Evolutionary conservation across 495 filamentous ascomycete species (phyloP), one percentile per base, ranked within the genome.

Genomic region (Cryomyces minteri): DNA sequence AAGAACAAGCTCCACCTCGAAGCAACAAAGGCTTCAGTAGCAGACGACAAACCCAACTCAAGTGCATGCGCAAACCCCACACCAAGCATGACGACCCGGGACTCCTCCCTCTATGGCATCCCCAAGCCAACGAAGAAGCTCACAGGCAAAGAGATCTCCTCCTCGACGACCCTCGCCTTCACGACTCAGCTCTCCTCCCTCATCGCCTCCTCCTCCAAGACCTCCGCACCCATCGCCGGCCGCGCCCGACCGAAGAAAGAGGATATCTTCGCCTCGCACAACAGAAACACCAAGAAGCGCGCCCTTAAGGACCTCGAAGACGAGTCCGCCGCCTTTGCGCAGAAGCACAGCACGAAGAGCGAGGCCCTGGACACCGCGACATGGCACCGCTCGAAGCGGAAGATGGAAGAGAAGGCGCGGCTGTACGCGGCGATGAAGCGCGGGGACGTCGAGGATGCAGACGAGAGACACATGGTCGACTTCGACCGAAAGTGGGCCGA

Each of bases 401-500:
- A 75, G 44, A 80, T 98, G 79, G 77, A 86, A 51, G 76, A 85
- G 61, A 98, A 98, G 61, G 84, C 79, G 39, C 71, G 78, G 4
- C 56, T 87, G 14, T 98, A 98, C 61, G 73, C 79, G 0, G 74
- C 80, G 40, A 75, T 98, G 78, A 88, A 88, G 61, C 66, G 79
- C 46, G 82, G 72, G 47, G 85, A 74, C 48, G 57, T 68, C 7
- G 68, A 71, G 10, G 76, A 74, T 39, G 65, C 66, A 6, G 69
- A 61, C 48, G 69, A 64, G 56, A 65, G 62, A 43, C 72, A 71
- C 54, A 73, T 88, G 18, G 79, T 98, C 0, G 90, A 98, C 65
- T 98, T 96, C 56, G 88, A 95, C 62, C 67, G 76, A 39, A 98
- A 96, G 62, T 94, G 88, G 85, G 84, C 79, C 0, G 84, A 92